Base-by-base conservation (phyloP, 306 rosid genomes). In the Ziziphus jujuba region DNA sequence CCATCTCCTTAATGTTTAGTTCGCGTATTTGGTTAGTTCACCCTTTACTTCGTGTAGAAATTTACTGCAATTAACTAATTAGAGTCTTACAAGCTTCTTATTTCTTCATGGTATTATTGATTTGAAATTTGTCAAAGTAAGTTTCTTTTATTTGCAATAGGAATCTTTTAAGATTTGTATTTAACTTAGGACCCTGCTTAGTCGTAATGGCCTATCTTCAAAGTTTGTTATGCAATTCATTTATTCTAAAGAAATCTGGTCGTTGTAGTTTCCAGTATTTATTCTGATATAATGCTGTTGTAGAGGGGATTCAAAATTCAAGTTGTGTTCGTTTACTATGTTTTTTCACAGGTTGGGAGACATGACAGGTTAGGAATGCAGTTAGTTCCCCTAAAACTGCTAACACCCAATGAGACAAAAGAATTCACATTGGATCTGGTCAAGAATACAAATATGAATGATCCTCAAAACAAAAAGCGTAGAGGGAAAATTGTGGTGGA, bases 331-430 rank as follows among this genome's bases (percentile, higher is more conserved):
- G 31, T 31, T 38, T 71, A 52, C 17, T 45, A 62, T 66, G 52
- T 67, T 75, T 23, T 65, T 51, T 66, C n/a, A 24, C 80, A 91
- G 98, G 88, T 93, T 73, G 98, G 97, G 28, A 83, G 70, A 52
- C 91, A 90, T 71, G 98, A 93, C 78, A 80, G 67, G 58, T 78
- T 93, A 61, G 97, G 98, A 71, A 86, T 90, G 97, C 97, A 88
- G 71, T 49, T 90, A 55, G 72, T 93, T 78, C 98, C 98, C 8
- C 80, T 93, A 7, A 84, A 83, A 57, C 71, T 81, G 59, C 87
- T 93, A 28, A 80, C 79, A 16, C 95, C 95, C 6, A 77, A 75
- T 8, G 88, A 79, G 72, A 81, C 75, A 25, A 81, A 79, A 72
- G 89, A 86, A 67, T 77, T 88, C n/a, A 75, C 66, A 38, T 87